phyloP scores from a whole-genome alignment of 225 moss, liverwort and hornwort species.

The Polytrichum formosum region DNA sequence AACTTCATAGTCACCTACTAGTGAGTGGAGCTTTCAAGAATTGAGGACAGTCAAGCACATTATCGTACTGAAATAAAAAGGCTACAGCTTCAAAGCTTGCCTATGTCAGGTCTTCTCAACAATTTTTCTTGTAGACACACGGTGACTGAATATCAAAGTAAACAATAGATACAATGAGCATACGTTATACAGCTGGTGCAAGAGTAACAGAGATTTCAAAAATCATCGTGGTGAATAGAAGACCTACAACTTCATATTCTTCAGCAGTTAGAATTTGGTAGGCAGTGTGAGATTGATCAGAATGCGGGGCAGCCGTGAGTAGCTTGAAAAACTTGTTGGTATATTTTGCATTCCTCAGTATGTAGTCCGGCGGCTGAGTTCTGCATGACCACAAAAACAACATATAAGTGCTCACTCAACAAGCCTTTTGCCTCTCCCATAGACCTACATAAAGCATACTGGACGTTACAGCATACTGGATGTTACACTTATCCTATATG shows the following conservation, averaged over 20 bases:
- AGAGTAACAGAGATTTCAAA: too few species aligned
- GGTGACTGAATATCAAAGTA: too few species aligned
- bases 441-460: neutral
- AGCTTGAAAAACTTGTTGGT: slow-evolving; percentile 81
- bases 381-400: slow-evolving; percentile 43
- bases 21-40: too few species aligned
- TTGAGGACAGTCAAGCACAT: too few species aligned
- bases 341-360: slow-evolving; percentile 61
- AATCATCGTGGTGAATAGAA: too few species aligned
- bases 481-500: too few species aligned
- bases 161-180: too few species aligned
- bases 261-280: slow-evolving; percentile 69
- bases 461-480: neutral
- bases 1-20: neutral
- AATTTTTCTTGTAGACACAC: too few species aligned
- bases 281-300: slow-evolving; percentile 45
- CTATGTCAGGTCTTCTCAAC: too few species aligned
- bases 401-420: slow-evolving; percentile 3
- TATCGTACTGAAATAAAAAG: too few species aligned
- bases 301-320: slow-evolving; percentile 68
- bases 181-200: too few species aligned
- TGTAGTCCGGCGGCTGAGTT: slow-evolving; percentile 69
- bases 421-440: neutral
- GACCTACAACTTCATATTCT: slow-evolving; percentile 76
- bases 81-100: too few species aligned